These are phyloP conservation scores for Hypseocharis bilobata DNA, from an alignment of 441 rosid genomes.

Conservation along the genomic window DNA sequence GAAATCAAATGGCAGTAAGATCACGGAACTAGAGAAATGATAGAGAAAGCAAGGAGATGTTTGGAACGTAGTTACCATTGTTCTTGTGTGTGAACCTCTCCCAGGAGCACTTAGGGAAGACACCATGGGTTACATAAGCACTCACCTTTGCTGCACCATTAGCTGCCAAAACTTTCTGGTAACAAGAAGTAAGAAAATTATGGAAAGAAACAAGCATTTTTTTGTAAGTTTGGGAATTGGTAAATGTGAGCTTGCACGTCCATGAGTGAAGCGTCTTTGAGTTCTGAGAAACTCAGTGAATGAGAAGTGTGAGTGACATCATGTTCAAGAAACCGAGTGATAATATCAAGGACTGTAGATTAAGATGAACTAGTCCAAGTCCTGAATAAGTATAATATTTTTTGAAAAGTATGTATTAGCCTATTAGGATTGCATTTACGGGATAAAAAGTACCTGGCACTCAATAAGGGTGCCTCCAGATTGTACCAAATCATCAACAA, in stretches of 20 bases:
- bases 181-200: conserved; percentile 3
- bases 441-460: conserved; percentile 60
- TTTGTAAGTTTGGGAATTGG: background rate
- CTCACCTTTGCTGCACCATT: conserved; percentile 90
- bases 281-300: no score
- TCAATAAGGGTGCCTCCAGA: conserved; percentile 96
- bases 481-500: conserved; percentile 92
- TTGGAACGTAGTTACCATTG: conserved; percentile 35
- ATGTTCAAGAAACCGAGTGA: background rate
- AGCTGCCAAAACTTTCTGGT: conserved; percentile 81
- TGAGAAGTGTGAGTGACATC: no score
- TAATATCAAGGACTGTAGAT: no score
- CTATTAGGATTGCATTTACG: no score
- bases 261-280: no score
- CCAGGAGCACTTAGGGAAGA: conserved; percentile 86
- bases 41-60: background rate
- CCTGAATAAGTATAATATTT: no score
- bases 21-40: background rate
- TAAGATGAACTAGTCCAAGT: no score
- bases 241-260: no score
- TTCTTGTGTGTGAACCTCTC: conserved; percentile 59
- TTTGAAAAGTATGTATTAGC: no score
- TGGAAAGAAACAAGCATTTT: background rate
- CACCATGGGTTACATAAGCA: conserved; percentile 91
- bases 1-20: conserved; percentile 11